Percentiles rank a stretch among this genome's conserved stretches.
Evolutionary conservation across 257 asterid genomes (phyloP).

Genomic region (Gardenia jasminoides): DNA sequence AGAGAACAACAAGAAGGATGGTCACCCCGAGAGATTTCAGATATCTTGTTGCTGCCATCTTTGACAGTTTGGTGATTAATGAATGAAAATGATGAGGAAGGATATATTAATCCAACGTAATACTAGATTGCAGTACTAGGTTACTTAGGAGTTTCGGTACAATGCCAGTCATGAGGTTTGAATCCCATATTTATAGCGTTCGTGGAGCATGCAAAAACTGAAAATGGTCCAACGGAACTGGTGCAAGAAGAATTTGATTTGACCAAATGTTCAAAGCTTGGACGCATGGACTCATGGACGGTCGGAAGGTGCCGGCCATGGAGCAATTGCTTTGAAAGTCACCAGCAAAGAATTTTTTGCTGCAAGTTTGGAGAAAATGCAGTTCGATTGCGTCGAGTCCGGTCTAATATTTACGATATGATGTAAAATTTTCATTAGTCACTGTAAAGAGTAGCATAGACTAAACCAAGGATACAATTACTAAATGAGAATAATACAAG

Average conservation of each 20-base stretch:
- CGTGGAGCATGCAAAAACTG: background rate
- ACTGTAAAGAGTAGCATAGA: background rate
- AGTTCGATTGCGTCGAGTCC: background rate
- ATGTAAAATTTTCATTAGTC: too few relatives aligned
- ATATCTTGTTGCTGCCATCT: constrained; percentile 16
- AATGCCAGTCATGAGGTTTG: background rate
- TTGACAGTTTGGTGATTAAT: background rate
- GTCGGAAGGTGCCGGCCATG: background rate
- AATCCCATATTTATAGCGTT: background rate
- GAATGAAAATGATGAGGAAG: background rate
- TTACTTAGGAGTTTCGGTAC: background rate
- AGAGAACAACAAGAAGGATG: background rate
- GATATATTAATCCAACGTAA: background rate
- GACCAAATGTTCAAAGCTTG: background rate
- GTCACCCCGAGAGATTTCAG: background rate
- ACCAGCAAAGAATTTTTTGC: background rate
- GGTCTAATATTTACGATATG: background rate
- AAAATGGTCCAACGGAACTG: background rate
- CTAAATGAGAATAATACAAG: background rate
- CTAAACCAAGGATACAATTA: background rate
- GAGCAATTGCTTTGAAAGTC: background rate
- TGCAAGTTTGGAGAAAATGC: background rate
- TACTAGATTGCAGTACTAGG: too few relatives aligned
- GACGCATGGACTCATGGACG: background rate
- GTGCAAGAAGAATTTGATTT: background rate